Base-by-base conservation (phyloP, 148 eudicot species). In the Chenopodium album region DNA sequence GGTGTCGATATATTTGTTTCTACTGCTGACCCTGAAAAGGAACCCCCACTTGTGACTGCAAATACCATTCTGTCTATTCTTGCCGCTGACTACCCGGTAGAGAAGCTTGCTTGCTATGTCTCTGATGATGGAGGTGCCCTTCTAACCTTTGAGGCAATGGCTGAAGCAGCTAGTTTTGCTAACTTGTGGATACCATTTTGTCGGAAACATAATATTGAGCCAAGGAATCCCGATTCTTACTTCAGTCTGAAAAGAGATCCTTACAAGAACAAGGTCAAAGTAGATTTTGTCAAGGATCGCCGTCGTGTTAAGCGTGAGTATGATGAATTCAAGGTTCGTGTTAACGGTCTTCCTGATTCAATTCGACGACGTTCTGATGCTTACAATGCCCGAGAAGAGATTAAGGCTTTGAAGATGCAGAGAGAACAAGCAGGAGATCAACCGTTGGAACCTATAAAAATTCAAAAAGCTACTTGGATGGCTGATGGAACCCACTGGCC, bases 401-500 rank as follows among this genome's bases (percentile, higher is more conserved):
- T 95, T 41, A 92, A 92, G 89, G 97, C 94, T 23, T 60, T 92
- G 91, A 95, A 93, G 86, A 85, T 64, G 79, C 94, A 89, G 89
- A 88, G 92, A 80, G 94, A 93, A 84, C 88, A 85, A 26, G 89
- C 86, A 9, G 88, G 86, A 14, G 97, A 91, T 48, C 97, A 90
- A 23, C 46, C 79, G 11, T 64, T 87, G 81, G 97, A 95, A 72
- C 88, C 87, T 26, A 76, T 93, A 44, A 95, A 92, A 89, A 86
- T 91, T 17, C 67, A 86, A 4, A 93, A 90, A 79, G 94, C 98
- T 19, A 95, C 98, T 12, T 92, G 98, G 97, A 93, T 93, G 98
- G 97, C 97, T 11, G 97, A 92, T 84, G 98, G 92, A 63, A 92
- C 97, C 75, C 97, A 93, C 78, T 93, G 98, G 98, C 98, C 98